phyloP scores from a whole-genome alignment of 2,329 filamentous ascomycete species.

The Penicillium brasilianum region DNA sequence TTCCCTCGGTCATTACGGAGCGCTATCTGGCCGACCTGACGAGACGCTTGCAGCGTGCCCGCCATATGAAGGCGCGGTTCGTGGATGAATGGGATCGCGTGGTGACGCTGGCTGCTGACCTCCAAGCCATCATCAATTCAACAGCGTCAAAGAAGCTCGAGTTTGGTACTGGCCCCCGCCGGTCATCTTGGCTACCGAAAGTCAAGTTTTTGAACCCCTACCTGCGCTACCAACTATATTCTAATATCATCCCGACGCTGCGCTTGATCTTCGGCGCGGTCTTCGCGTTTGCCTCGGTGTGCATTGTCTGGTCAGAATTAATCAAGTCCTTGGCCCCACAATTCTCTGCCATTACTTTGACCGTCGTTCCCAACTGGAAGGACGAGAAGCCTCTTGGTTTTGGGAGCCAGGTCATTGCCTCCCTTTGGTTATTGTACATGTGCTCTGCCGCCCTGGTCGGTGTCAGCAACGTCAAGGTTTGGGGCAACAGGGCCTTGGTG shows the following conservation, averaged over 20 bases:
- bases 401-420: conserved; percentile 81
- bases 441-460: conserved; percentile 84
- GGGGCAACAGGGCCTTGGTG: conserved; percentile 91
- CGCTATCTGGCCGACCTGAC: conserved; percentile 91
- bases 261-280: conserved; percentile 69
- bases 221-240: conserved; percentile 78
- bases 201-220: conserved; percentile 75
- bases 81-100: conserved; percentile 83
- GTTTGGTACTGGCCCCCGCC: conserved; percentile 66
- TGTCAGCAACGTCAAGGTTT: conserved; percentile 93
- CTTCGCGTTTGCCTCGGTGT: conserved; percentile 75
- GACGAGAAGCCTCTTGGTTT: conserved; percentile 79
- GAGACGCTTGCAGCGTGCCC: conserved; percentile 76
- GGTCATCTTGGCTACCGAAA: conserved; percentile 60
- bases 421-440: conserved; percentile 95
- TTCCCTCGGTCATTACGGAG: conserved; percentile 87
- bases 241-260: conserved; percentile 71
- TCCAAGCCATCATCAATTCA: conserved; percentile 84
- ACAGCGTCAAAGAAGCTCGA: conserved; percentile 79
- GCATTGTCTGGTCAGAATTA: conserved; percentile 91
- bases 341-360: conserved; percentile 71
- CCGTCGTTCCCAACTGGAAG: conserved; percentile 69
- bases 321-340: conserved; percentile 80
- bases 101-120: conserved; percentile 72
- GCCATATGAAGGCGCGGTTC: conserved; percentile 82